These are phyloP conservation scores for Castanopsis chinensis DNA, from an alignment of 306 rosid species.

Conservation along the genomic window DNA sequence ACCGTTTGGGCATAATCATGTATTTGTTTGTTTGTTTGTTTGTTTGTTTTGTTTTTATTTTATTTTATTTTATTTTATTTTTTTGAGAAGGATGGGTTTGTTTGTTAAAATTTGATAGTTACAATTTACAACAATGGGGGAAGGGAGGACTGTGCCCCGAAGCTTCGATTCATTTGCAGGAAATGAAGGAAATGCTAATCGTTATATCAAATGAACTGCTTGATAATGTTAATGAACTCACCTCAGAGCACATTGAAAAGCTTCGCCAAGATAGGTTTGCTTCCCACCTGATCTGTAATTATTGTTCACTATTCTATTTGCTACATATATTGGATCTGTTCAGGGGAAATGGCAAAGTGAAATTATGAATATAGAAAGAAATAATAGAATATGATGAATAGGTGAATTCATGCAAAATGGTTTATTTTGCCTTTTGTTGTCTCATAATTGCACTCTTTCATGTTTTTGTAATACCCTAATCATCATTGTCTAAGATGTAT, in stretches of 20 bases:
- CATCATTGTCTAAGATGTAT: neutral
- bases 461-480: neutral
- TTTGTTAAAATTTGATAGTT: no score
- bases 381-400: neutral
- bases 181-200: slow-evolving; percentile 80
- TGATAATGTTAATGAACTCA: slow-evolving; percentile 72
- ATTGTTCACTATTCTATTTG: slow-evolving; percentile 1
- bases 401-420: neutral
- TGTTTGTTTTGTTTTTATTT: no score
- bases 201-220: slow-evolving; percentile 83
- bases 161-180: slow-evolving; percentile 80
- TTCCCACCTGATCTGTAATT: slow-evolving; percentile 19
- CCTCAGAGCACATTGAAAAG: slow-evolving; percentile 50
- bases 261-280: slow-evolving; percentile 88
- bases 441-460: neutral
- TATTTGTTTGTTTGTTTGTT: no score
- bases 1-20: no score
- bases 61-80: no score
- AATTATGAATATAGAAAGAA: neutral
- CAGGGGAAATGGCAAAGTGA: neutral
- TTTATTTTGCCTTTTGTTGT: neutral
- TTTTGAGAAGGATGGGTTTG: no score
- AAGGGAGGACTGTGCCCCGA: slow-evolving; percentile 56
- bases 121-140: no score
- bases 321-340: slow-evolving; percentile 5